These are phyloP conservation scores for Suillus lakei DNA, from an alignment of 768 basidiomycete genomes.

Conservation along the genomic window DNA sequence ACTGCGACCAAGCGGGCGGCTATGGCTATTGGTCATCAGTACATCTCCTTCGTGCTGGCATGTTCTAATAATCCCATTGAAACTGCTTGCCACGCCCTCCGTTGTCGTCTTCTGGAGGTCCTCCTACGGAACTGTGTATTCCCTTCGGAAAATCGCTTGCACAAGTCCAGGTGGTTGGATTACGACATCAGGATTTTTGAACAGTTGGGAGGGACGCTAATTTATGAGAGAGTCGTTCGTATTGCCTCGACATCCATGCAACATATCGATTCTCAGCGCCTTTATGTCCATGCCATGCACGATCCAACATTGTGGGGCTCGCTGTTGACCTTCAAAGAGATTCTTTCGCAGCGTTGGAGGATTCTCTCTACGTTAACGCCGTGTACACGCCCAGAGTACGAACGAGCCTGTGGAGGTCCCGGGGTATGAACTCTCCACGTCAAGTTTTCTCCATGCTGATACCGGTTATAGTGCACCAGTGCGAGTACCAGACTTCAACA, in stretches of 20 bases:
- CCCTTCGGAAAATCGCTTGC: constrained; percentile 1
- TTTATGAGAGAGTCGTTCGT: not conserved
- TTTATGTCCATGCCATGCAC: not conserved
- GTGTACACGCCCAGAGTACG: not conserved
- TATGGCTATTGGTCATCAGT: constrained; percentile 1
- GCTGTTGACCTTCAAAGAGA: constrained; percentile 1
- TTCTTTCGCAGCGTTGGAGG: not conserved
- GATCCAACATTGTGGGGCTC: constrained; percentile 2
- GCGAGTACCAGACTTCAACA: not conserved
- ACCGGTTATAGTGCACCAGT: not conserved
- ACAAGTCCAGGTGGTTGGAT: constrained; percentile 1
- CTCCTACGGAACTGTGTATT: constrained; percentile 4
- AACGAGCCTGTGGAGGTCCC: constrained; percentile 2
- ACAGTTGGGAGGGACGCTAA: not conserved
- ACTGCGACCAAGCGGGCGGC: not conserved
- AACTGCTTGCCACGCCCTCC: not conserved
- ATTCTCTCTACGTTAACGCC: not conserved
- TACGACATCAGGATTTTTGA: constrained; percentile 1
- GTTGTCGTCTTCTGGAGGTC: constrained; percentile 2
- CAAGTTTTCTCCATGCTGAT: not conserved
- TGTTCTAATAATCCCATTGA: constrained; percentile 1
- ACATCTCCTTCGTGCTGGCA: not conserved
- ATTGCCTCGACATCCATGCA: constrained; percentile 1
- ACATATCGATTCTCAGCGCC: constrained; percentile 1
- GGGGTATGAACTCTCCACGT: not conserved